Percentiles rank a stretch among this genome's conserved stretches.
Conservation (phyloP, 139 green algal genomes). For the Penium margaritaceum region DNA sequence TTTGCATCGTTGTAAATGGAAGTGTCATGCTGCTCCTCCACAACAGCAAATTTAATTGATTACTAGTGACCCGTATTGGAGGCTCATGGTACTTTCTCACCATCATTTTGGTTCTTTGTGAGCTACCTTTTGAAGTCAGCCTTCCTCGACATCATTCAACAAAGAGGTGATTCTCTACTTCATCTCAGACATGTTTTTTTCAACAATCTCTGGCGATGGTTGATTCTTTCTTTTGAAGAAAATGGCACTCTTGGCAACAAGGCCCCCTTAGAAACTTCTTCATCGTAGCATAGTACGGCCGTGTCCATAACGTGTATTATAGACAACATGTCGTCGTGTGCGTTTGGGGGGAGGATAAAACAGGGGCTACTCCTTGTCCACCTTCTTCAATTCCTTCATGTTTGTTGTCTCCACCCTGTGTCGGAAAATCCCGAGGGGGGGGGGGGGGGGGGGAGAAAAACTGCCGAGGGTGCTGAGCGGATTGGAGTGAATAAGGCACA, state of each 20-base stretch:
- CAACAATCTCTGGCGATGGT: neutral
- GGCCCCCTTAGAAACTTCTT: neutral
- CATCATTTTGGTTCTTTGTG: neutral
- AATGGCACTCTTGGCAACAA: too few relatives aligned
- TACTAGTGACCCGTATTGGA: neutral
- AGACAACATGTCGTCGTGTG: neutral
- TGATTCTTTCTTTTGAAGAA: too few relatives aligned
- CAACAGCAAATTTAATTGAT: neutral
- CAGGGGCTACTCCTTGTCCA: neutral
- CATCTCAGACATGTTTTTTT: neutral
- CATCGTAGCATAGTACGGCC: neutral
- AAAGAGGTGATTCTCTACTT: neutral
- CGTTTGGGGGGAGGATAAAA: neutral
- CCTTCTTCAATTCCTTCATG: slow-evolving; percentile 1
- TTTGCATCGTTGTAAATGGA: neutral
- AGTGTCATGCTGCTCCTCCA: neutral
- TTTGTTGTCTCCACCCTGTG: slow-evolving; percentile 1
- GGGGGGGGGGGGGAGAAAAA: neutral
- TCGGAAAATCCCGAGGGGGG: neutral
- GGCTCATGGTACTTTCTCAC: neutral
- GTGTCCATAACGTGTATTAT: neutral
- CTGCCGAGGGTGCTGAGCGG: neutral
- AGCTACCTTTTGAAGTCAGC: neutral
- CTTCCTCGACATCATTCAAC: neutral
- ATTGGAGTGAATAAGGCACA: too few relatives aligned